Conservation (phyloP, 176 grass and related monocot species). For the Musa acuminata region DNA sequence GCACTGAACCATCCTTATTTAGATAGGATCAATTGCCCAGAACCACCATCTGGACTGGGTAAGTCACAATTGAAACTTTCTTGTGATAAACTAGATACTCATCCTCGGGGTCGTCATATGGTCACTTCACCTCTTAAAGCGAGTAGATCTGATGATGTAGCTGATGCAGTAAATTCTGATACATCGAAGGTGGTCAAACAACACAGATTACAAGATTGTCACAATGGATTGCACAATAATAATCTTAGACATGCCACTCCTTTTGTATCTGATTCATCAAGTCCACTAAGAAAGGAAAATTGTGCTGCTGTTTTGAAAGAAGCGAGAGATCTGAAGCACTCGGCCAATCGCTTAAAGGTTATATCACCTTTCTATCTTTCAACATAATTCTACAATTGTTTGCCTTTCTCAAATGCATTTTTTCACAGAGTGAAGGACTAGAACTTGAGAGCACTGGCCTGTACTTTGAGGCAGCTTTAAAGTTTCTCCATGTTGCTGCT, state of each 20-base stretch:
- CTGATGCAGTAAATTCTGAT: constrained; percentile 38
- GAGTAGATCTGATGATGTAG: constrained; percentile 29
- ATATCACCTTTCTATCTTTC: constrained; percentile 12
- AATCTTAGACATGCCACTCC: constrained; percentile 39
- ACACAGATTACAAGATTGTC: constrained; percentile 34
- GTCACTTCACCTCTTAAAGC: constrained; percentile 43
- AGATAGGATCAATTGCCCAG: constrained; percentile 15
- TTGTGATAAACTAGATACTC: constrained; percentile 43
- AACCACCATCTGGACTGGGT: constrained; percentile 31
- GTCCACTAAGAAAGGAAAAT: constrained; percentile 54
- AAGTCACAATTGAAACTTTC: constrained; percentile 33
- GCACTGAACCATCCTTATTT: background rate
- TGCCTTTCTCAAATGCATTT: constrained; percentile 4
- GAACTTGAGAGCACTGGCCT: constrained; percentile 57
- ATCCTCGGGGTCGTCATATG: constrained; percentile 28
- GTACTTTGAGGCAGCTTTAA: constrained; percentile 81
- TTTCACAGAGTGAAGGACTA: constrained; percentile 52
- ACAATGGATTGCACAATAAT: constrained; percentile 41
- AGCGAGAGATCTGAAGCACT: constrained; percentile 77
- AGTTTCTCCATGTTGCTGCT: constrained; percentile 82
- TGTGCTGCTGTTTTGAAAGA: constrained; percentile 61
- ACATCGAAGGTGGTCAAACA: constrained; percentile 42
- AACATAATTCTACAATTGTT: background rate
- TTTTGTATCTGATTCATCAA: constrained; percentile 34
- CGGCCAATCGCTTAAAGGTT: constrained; percentile 85